phyloP scores from a whole-genome alignment of 2,329 filamentous ascomycete species.

The Rasamsonia emersonii region DNA sequence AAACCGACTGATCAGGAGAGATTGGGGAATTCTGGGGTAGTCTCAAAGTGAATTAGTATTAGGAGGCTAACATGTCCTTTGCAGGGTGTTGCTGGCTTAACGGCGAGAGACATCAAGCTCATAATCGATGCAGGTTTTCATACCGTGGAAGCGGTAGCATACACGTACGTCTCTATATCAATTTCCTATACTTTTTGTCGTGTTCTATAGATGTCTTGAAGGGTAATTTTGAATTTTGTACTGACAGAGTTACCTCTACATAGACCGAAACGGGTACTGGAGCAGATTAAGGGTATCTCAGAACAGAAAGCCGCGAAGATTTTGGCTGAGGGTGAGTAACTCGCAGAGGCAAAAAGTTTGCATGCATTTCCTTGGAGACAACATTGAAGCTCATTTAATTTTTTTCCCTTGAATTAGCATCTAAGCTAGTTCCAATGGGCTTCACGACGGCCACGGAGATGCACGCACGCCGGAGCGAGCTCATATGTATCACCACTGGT shows the following conservation, averaged over 20 bases:
- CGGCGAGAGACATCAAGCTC: conserved; percentile 90
- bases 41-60: not conserved
- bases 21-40: conserved; percentile 1
- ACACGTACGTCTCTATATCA: conserved; percentile 53
- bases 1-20: no score
- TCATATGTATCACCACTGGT: conserved; percentile 96
- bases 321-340: conserved; percentile 71
- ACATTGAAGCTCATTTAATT: no score
- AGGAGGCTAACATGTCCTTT: conserved; percentile 10
- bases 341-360: not conserved
- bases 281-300: conserved; percentile 96
- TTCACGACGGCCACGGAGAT: conserved; percentile 99
- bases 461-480: conserved; percentile 90
- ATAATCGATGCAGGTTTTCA: conserved; percentile 88
- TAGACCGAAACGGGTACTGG: conserved; percentile 63
- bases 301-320: conserved; percentile 94
- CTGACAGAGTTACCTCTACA: conserved; percentile 5
- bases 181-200: no score
- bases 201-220: no score
- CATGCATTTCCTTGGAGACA: not conserved
- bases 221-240: no score
- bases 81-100: conserved; percentile 81
- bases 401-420: conserved; percentile 52
- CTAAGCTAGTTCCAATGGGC: conserved; percentile 95
- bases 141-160: conserved; percentile 91